These are phyloP conservation scores for Populus hybrid DNA, from an alignment of 441 rosid species.

Conservation along the genomic window DNA sequence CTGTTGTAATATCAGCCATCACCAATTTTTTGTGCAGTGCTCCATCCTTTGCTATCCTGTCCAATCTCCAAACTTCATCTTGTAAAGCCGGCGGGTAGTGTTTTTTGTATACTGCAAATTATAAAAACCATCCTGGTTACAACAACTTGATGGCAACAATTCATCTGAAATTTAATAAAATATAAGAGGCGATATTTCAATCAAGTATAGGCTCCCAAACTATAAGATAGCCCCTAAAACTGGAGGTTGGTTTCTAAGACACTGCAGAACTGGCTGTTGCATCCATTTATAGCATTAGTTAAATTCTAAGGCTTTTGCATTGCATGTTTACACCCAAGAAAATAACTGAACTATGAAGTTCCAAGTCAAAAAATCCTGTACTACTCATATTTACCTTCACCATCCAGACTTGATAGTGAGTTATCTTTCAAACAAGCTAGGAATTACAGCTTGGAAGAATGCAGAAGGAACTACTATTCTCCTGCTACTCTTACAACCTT, in stretches of 20 bases:
- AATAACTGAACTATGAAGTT: neutral
- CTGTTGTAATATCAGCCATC: constrained; percentile 53
- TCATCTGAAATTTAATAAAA: neutral
- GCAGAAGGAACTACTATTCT: neutral
- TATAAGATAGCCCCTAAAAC: neutral
- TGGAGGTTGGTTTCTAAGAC: neutral
- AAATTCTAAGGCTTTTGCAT: neutral
- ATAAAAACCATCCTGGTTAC: neutral
- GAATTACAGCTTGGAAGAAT: neutral
- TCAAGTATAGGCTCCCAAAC: neutral
- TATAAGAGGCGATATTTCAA: neutral
- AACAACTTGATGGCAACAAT: neutral
- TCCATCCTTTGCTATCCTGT: constrained; percentile 93
- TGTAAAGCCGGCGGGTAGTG: too few species aligned
- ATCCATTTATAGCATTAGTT: neutral
- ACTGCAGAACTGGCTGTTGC: neutral
- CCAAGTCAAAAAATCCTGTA: neutral
- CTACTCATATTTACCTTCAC: neutral
- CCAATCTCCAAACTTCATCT: constrained; percentile 98
- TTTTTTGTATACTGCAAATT: constrained; percentile 83
- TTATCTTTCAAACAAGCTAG: neutral
- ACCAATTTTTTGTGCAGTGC: constrained; percentile 87
- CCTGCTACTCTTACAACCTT: neutral
- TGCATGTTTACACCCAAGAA: neutral
- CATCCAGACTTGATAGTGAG: neutral